Evolutionary conservation across 768 basidiomycete species (phyloP), one percentile per base, ranked within the genome.

Genomic region (Roridomyces roridus): DNA sequence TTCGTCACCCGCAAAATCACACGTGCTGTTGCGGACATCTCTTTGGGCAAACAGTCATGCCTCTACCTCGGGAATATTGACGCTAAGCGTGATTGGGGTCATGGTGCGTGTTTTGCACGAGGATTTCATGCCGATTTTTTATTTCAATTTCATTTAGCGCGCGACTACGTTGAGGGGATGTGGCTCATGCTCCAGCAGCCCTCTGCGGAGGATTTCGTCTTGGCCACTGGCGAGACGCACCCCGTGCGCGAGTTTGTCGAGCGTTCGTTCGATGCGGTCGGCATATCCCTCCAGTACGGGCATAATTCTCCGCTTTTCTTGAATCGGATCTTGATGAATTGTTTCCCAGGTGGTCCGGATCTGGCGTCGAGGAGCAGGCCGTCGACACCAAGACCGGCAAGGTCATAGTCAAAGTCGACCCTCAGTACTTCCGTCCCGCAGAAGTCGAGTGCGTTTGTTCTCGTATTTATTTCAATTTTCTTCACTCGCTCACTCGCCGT

Each of bases 1-100:
- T 98, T 98, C 76, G 95, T 98, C 64, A 97, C 96, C 37, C 82
- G 95, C 68, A 98, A 98, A 79, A 97, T 98, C 67, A 80, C 91
- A 41, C 82, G 96, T 57, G 95, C 95, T 10, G 95, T 86, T 17
- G 95, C 96, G 8, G 96, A 98, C 68, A 98, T 98, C 68, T 80
- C 81, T 55, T 74, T 94, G 45, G 93, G 92, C 51, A 96, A 96
- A 78, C 92, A 95, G 71, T 75, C 84, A 52, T 94, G 94, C 69
- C 74, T 98, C 65, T 98, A 95, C 75, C 84, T 98, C 34, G 96
- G 96, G 49, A 98, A 98, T 74, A 67, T 98, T 57, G 95, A 97
- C 72, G 91, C 96, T 9, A 85, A 89, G 73, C 92, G 96, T 74
- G 96, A 98, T 72, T 98, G 96, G 96, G 96, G 96, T 65, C 96